phyloP scores from a whole-genome alignment of 331 rosid species.

The Quercus tomentella region DNA sequence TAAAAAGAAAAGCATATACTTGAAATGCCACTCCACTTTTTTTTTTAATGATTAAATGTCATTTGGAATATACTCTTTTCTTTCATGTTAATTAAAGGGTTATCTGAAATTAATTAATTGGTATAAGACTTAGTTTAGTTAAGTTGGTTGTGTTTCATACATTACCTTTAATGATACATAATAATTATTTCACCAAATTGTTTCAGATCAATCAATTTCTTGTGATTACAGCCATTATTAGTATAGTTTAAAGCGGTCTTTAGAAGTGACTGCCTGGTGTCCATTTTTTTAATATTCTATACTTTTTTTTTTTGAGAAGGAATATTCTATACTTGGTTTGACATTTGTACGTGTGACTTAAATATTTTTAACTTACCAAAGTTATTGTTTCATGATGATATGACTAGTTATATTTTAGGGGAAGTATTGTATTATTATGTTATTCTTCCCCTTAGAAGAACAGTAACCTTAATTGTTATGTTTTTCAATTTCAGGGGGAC shows the following conservation, averaged over 20 bases:
- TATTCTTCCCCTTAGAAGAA: conserved; percentile 5
- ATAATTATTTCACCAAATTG: neutral
- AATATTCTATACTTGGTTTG: neutral
- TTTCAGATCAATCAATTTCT: neutral
- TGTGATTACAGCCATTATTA: neutral
- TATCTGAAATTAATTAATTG: neutral
- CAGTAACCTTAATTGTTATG: conserved; percentile 5
- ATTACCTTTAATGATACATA: neutral
- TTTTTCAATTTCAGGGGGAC: conserved; percentile 59
- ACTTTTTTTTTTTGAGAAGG: too few relatives aligned
- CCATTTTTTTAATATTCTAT: neutral
- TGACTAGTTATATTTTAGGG: neutral
- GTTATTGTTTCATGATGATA: neutral
- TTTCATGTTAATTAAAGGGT: neutral
- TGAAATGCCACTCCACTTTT: too few relatives aligned
- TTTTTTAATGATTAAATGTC: neutral
- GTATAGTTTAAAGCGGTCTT: neutral
- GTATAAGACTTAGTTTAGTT: neutral
- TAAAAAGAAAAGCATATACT: too few relatives aligned
- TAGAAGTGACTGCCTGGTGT: neutral
- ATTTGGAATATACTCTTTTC: neutral
- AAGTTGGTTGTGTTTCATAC: neutral
- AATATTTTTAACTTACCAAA: neutral
- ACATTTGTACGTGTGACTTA: neutral
- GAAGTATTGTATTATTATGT: neutral